These are phyloP conservation scores for Tetraselmis striata DNA, from an alignment of 139 green algal species.

Conservation along the genomic window DNA sequence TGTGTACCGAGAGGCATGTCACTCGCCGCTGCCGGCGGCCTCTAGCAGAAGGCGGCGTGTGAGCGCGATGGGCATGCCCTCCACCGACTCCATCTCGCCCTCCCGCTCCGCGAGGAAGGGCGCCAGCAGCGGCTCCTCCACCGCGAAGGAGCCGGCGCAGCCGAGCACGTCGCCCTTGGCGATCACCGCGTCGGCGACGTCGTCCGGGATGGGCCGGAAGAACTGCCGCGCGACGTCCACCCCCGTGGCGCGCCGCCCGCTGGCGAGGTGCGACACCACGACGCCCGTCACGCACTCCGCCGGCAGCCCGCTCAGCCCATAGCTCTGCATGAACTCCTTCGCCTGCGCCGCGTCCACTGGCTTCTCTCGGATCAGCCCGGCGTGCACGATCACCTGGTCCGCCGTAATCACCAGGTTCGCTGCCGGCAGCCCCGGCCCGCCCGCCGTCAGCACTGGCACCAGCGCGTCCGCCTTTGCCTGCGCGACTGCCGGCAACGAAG, in stretches of 20 bases:
- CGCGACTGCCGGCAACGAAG: too few species aligned
- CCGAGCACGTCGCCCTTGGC: neutral
- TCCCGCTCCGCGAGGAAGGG: neutral
- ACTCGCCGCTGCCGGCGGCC: too few species aligned
- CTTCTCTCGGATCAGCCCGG: neutral
- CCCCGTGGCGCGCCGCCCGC: neutral
- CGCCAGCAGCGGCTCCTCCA: neutral
- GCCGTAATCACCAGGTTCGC: neutral
- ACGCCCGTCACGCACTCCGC: neutral
- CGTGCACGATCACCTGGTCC: neutral
- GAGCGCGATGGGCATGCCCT: neutral
- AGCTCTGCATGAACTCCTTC: neutral
- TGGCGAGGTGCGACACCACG: neutral
- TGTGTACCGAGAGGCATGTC: too few species aligned
- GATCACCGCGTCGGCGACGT: neutral
- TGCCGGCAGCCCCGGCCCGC: neutral
- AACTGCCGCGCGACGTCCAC: neutral
- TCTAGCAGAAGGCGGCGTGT: neutral
- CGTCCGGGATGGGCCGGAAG: neutral
- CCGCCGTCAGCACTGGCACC: neutral
- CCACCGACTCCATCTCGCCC: neutral
- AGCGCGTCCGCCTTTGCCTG: neutral
- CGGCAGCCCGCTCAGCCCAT: neutral
- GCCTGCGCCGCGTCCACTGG: neutral
- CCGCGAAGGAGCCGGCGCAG: neutral